These are phyloP conservation scores for Tulasnella sp. DNA, from an alignment of 768 basidiomycete species.

Conservation along the genomic window DNA sequence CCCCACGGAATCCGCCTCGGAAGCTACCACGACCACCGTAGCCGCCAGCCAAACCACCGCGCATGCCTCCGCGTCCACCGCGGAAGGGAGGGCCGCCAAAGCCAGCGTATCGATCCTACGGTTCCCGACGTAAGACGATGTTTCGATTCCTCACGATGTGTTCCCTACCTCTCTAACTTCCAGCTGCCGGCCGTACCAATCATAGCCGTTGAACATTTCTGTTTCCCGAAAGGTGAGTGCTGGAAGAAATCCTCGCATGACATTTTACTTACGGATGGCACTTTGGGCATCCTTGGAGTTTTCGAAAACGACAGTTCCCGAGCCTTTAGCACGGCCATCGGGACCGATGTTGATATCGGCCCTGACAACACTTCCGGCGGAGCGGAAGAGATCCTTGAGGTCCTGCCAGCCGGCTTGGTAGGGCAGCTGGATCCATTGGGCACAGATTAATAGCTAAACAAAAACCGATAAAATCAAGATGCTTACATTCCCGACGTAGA, in stretches of 20 bases:
- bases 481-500: constrained; percentile 80
- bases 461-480: not conserved
- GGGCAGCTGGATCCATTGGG: constrained; percentile 21
- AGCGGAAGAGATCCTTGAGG: constrained; percentile 88
- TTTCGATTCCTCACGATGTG: not conserved
- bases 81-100: constrained; percentile 48
- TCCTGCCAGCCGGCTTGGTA: constrained; percentile 68
- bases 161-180: constrained; percentile 83
- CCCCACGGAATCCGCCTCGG: constrained; percentile 34
- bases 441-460: not conserved
- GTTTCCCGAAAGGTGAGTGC: constrained; percentile 6
- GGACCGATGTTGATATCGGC: constrained; percentile 84
- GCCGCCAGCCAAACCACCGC: constrained; percentile 24
- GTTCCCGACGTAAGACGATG: not conserved
- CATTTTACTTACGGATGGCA: constrained; percentile 20
- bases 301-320: constrained; percentile 76
- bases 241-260: not conserved
- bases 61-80: constrained; percentile 39
- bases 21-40: constrained; percentile 48
- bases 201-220: constrained; percentile 97
- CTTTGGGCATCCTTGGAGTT: constrained; percentile 67
- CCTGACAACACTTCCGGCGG: constrained; percentile 78
- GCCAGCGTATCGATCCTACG: constrained; percentile 78
- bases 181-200: constrained; percentile 91
- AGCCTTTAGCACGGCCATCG: constrained; percentile 83